These are phyloP conservation scores for Rhodotorula paludigena DNA, from an alignment of 768 basidiomycete genomes.

Conservation along the genomic window DNA sequence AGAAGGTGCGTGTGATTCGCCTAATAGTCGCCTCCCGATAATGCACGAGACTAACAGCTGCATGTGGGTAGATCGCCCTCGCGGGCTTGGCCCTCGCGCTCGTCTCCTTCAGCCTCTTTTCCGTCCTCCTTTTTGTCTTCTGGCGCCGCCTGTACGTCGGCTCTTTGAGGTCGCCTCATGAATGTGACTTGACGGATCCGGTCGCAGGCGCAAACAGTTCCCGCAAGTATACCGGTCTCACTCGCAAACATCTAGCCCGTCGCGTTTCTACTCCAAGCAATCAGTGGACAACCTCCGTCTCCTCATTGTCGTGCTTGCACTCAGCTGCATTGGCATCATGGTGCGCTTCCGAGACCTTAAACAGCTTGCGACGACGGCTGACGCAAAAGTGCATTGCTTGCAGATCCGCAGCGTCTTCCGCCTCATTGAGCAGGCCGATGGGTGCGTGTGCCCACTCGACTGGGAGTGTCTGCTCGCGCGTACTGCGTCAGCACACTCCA, in stretches of 20 bases:
- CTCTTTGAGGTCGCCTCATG: no score
- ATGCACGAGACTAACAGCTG: no score
- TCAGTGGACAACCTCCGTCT: slow-evolving; percentile 55
- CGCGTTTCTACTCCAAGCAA: background rate
- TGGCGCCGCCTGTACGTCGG: background rate
- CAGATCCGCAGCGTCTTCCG: slow-evolving; percentile 61
- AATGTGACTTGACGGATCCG: no score
- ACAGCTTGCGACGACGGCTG: background rate
- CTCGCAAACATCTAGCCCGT: background rate
- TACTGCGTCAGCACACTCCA: background rate
- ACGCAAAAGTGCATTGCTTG: no score
- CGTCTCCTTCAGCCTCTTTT: slow-evolving; percentile 2
- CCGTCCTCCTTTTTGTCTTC: slow-evolving; percentile 14
- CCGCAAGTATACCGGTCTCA: background rate
- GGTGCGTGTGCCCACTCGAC: slow-evolving; percentile 49
- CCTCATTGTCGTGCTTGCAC: slow-evolving; percentile 53
- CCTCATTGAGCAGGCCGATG: slow-evolving; percentile 59
- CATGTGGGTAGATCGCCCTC: slow-evolving; percentile 13
- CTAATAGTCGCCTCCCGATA: background rate
- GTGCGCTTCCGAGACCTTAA: background rate
- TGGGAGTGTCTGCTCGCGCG: no score
- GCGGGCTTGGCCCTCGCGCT: slow-evolving; percentile 7
- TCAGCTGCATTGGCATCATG: slow-evolving; percentile 63
- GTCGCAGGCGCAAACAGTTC: background rate
- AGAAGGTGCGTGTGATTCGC: slow-evolving; percentile 18